Evolutionary conservation across 1,284 basidiomycete species (phyloP).

Genomic region (Ustilago crameri): DNA sequence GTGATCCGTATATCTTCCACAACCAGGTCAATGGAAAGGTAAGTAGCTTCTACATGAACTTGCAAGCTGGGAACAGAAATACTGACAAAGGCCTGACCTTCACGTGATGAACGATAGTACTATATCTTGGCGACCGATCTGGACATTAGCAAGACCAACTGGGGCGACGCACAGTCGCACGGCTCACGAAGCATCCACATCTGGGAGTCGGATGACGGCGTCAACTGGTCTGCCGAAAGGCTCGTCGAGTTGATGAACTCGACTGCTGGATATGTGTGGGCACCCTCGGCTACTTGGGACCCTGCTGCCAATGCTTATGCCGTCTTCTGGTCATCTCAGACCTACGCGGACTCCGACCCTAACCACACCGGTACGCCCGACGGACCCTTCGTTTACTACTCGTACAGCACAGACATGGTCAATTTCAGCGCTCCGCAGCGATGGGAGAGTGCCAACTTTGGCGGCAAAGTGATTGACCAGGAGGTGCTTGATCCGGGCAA

Average conservation of each 20-base stretch:
- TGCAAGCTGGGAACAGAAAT: too few relatives aligned
- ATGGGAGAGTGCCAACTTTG: slow-evolving; percentile 33
- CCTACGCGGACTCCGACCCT: slow-evolving; percentile 19
- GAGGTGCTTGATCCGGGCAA: slow-evolving; percentile 22
- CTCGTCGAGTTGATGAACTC: slow-evolving; percentile 20
- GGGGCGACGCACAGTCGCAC: slow-evolving; percentile 32
- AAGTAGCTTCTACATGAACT: too few relatives aligned
- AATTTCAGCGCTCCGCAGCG: slow-evolving; percentile 20
- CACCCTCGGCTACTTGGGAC: slow-evolving; percentile 31
- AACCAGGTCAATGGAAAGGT: slow-evolving; percentile 24
- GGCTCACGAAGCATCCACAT: slow-evolving; percentile 29
- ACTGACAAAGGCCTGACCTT: slow-evolving; percentile 5
- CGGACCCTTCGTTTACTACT: slow-evolving; percentile 31
- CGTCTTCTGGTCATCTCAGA: slow-evolving; percentile 30
- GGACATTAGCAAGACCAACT: slow-evolving; percentile 33
- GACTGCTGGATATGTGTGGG: slow-evolving; percentile 30
- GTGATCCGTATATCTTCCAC: slow-evolving; percentile 27
- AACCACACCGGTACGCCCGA: slow-evolving; percentile 17
- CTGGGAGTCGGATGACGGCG: slow-evolving; percentile 27
- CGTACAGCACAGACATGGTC: slow-evolving; percentile 25
- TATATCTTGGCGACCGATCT: slow-evolving; percentile 30
- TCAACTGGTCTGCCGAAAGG: slow-evolving; percentile 20
- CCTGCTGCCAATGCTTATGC: slow-evolving; percentile 22
- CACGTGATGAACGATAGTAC: slow-evolving; percentile 3
- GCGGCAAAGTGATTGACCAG: slow-evolving; percentile 30